Evolutionary conservation across 768 basidiomycete species (phyloP).

Genomic region (Cystofilobasidium macerans): DNA sequence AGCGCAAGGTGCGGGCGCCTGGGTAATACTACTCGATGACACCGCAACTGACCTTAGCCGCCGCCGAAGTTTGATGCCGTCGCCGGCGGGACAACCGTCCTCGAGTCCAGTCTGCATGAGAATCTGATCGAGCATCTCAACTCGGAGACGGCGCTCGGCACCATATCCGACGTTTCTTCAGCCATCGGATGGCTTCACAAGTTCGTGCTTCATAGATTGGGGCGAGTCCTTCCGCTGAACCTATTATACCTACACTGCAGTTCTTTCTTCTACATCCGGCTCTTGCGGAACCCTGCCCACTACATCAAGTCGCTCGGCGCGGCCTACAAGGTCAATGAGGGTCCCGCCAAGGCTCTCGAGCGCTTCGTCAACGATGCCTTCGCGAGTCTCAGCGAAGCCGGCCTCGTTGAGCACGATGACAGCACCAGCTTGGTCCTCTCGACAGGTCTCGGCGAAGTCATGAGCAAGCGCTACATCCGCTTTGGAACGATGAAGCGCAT

Average conservation of each 20-base stretch:
- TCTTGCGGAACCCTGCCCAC: conserved; percentile 67
- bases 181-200: conserved; percentile 61
- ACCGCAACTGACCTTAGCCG: not conserved
- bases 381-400: conserved; percentile 12
- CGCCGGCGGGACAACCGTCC: conserved; percentile 50
- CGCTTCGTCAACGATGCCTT: conserved; percentile 39
- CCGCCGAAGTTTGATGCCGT: conserved; percentile 13
- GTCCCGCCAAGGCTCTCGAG: conserved; percentile 42
- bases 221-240: not conserved
- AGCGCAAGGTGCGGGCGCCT: conserved; percentile 59
- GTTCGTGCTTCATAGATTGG: conserved; percentile 20
- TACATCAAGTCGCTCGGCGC: conserved; percentile 43
- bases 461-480: conserved; percentile 14
- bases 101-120: conserved; percentile 55
- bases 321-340: not conserved
- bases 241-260: conserved; percentile 31
- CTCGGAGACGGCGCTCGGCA: conserved; percentile 78
- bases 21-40: conserved; percentile 48
- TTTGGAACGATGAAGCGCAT: conserved; percentile 5
- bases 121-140: conserved; percentile 86
- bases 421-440: not conserved
- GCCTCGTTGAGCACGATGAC: conserved; percentile 6
- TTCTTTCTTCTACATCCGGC: conserved; percentile 77
- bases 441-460: conserved; percentile 10
- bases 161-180: conserved; percentile 56